These are phyloP conservation scores for Podospora pseudoanserina DNA, from an alignment of 495 filamentous ascomycete species.

Conservation along the genomic window DNA sequence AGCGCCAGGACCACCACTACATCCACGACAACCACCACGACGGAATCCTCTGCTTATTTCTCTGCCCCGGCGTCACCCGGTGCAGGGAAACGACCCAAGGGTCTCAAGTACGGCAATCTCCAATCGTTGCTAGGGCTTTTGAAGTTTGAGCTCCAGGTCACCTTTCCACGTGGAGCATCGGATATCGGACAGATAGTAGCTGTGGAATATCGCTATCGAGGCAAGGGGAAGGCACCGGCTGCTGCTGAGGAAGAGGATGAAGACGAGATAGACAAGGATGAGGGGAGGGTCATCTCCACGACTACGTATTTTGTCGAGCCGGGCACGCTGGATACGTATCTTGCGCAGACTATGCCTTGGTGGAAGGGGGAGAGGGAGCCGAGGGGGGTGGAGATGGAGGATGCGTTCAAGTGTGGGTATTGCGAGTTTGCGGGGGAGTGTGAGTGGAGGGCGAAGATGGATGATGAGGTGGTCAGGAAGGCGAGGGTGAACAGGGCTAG, in stretches of 20 bases:
- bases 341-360: slow-evolving; percentile 71
- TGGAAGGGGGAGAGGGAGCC: slow-evolving; percentile 78
- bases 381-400: slow-evolving; percentile 78
- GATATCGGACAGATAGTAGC: slow-evolving; percentile 55
- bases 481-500: slow-evolving; percentile 10
- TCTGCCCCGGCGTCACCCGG: slow-evolving; percentile 42
- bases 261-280: slow-evolving; percentile 26
- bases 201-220: slow-evolving; percentile 57
- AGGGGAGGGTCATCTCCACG: slow-evolving; percentile 54
- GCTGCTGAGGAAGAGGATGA: slow-evolving; percentile 31
- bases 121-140: slow-evolving; percentile 39
- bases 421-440: slow-evolving; percentile 57
- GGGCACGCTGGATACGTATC: slow-evolving; percentile 56
- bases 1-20: neutral
- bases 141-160: slow-evolving; percentile 48
- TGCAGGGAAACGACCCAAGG: neutral
- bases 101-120: slow-evolving; percentile 38
- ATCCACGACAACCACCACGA: slow-evolving; percentile 1
- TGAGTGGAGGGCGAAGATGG: slow-evolving; percentile 46
- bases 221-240: neutral
- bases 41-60: neutral
- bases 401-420: slow-evolving; percentile 78
- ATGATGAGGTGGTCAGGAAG: slow-evolving; percentile 29
- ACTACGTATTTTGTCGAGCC: slow-evolving; percentile 69
- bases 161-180: slow-evolving; percentile 51